Conservation (phyloP, 2,329 filamentous ascomycete species). For the Ceratocystiopsis minuta region DNA sequence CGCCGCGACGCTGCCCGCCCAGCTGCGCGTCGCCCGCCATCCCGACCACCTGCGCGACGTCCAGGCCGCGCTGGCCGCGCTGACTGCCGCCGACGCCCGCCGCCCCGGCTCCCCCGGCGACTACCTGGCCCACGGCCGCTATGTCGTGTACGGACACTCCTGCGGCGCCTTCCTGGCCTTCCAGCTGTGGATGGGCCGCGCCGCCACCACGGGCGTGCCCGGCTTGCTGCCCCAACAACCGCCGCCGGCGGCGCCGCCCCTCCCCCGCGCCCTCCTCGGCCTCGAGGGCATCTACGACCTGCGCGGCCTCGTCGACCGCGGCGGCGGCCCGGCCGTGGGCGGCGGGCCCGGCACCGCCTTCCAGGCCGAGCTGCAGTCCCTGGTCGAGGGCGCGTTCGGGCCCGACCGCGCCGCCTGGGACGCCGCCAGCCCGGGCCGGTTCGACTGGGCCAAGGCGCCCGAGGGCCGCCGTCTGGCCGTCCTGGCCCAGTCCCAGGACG, state of each 20-base stretch:
- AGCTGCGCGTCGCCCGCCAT: conserved; percentile 29
- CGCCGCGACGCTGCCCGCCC: conserved; percentile 15
- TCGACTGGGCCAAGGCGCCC: not conserved
- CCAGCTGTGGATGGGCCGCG: conserved; percentile 32
- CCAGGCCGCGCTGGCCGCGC: conserved; percentile 27
- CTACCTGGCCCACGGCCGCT: conserved; percentile 17
- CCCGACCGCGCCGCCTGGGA: conserved; percentile 30
- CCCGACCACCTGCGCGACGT: conserved; percentile 45
- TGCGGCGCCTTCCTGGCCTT: conserved; percentile 45
- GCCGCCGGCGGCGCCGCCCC: conserved; percentile 4
- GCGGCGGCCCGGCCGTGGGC: conserved; percentile 15
- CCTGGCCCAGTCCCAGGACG: conserved; percentile 27
- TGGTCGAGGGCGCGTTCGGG: conserved; percentile 38
- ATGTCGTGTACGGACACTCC: conserved; percentile 43
- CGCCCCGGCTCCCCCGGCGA: conserved; percentile 13
- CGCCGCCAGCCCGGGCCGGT: conserved; percentile 33
- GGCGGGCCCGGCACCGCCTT: conserved; percentile 34
- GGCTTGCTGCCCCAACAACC: not conserved
- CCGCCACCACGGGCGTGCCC: not conserved
- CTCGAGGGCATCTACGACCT: conserved; percentile 52
- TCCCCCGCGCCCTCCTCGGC: conserved; percentile 30
- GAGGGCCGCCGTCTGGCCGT: conserved; percentile 16
- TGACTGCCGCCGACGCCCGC: conserved; percentile 22
- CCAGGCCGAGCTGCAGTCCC: conserved; percentile 12
- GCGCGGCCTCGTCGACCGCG: conserved; percentile 29